phyloP scores from a whole-genome alignment of 257 asterid genomes.

The Solanum dulcamara region DNA sequence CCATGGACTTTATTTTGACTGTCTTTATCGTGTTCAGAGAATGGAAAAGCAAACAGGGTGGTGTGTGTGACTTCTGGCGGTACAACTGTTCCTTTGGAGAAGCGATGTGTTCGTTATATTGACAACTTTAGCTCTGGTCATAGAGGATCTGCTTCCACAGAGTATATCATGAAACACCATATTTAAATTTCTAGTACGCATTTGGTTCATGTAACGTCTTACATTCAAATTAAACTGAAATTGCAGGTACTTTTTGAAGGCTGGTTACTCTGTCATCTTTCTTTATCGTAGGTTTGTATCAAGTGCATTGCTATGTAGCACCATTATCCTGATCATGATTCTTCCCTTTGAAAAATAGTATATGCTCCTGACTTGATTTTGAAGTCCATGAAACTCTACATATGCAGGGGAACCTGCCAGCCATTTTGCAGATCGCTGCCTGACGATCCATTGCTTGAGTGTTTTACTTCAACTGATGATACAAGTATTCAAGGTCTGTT shows the following conservation, averaged over 20 bases:
- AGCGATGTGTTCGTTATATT: constrained; percentile 81
- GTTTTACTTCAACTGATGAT: constrained; percentile 45
- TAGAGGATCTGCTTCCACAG: constrained; percentile 95
- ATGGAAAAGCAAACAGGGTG: constrained; percentile 35
- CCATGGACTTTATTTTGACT: background rate
- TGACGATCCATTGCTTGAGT: constrained; percentile 82
- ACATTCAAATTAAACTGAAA: background rate
- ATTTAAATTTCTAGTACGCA: background rate
- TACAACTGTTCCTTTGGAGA: constrained; percentile 93
- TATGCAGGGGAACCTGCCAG: constrained; percentile 79
- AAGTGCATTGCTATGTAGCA: background rate
- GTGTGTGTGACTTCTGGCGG: constrained; percentile 97
- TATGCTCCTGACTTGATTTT: background rate
- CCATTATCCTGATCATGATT: background rate
- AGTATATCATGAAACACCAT: constrained; percentile 36
- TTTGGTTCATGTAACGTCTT: background rate
- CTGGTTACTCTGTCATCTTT: constrained; percentile 84
- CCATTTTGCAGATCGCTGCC: constrained; percentile 80
- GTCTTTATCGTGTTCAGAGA: constrained; percentile 15
- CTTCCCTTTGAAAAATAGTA: background rate
- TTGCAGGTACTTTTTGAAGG: constrained; percentile 75
- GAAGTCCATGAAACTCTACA: background rate
- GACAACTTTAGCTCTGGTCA: constrained; percentile 97
- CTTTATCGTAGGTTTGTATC: constrained; percentile 64
- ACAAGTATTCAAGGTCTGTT: constrained; percentile 54